Evolutionary conservation across 495 filamentous ascomycete species (phyloP), one percentile per base, ranked within the genome.

Genomic region (Aspergillus cristatus): DNA sequence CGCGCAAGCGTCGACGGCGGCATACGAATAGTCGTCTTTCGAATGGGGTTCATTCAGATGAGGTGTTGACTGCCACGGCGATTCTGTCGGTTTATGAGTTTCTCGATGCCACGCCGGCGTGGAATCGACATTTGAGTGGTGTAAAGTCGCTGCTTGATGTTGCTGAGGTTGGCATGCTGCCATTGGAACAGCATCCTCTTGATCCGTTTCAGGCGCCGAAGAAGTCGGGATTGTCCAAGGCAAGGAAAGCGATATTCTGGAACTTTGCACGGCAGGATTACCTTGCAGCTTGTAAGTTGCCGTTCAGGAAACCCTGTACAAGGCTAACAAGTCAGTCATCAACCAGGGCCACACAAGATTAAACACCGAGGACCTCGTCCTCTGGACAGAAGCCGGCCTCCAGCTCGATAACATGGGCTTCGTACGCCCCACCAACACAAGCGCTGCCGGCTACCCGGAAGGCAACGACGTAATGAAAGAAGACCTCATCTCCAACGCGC

Each of bases 261-360:
- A 79, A 79, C 43, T 77, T 79, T 51, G 78, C 76, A 14, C 61
- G 76, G 26, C 76, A 80, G 48, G 76, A 80, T 47, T 76, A 79
- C 55, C 58, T 82, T 7, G 70, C 74, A 50, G 75, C 76, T 20
- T 78, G 73, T 77, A 60, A 67, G 72, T 67, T n/a, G n/a, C n/a
- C n/a, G 7, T 8, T 15, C 10, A 34, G 18, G 22, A 20, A 15
- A 13, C 15, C 22, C 2, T 22, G 34, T 17, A 6, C 30, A 18
- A n/a, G 28, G 15, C 18, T 18, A 25, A 28, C 37, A 12, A 16
- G 31, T 3, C 41, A 74, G 72, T 79, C 45, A 79, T 80, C 46
- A 78, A 79, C 38, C 71, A 76, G 43, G 62, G 64, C 39, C 70
- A 73, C 15, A 80, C 76, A 8, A 65, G 76, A 32, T 58, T 80